phyloP scores from a whole-genome alignment of 2,329 filamentous ascomycete genomes.

The Xylaria sp. region DNA sequence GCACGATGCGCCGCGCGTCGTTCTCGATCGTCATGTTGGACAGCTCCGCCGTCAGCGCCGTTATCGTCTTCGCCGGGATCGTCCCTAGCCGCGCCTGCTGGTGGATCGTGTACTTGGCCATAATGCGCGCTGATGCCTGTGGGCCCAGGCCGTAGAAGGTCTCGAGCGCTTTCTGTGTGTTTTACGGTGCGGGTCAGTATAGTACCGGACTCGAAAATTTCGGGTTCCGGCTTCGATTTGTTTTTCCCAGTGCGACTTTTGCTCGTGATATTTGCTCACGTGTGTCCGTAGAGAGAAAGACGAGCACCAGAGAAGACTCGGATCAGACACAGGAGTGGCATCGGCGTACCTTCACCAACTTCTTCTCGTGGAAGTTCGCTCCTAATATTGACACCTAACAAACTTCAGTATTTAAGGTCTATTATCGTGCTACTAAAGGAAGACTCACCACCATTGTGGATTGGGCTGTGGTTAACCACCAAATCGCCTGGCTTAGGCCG shows the following conservation, averaged over 20 bases:
- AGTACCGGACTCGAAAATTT: slow-evolving; percentile 4
- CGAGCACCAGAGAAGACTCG: slow-evolving; percentile 25
- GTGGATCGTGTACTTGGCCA: slow-evolving; percentile 91
- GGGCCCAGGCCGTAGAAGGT: slow-evolving; percentile 88
- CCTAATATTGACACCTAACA: slow-evolving; percentile 84
- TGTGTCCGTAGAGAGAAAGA: not conserved
- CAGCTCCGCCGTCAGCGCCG: slow-evolving; percentile 84
- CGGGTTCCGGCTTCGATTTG: not conserved
- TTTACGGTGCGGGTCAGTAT: not conserved
- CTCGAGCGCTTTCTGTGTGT: slow-evolving; percentile 74
- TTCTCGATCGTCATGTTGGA: slow-evolving; percentile 95
- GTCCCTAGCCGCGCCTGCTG: slow-evolving; percentile 81
- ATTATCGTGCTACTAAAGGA: not conserved
- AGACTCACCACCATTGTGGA: slow-evolving; percentile 37
- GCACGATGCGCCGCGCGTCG: slow-evolving; percentile 79
- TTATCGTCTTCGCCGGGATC: slow-evolving; percentile 79
- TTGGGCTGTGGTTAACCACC: slow-evolving; percentile 21
- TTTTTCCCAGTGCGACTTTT: not conserved
- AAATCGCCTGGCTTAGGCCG: slow-evolving; percentile 21
- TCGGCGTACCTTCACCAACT: slow-evolving; percentile 78
- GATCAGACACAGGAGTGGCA: slow-evolving; percentile 18
- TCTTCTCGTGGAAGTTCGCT: slow-evolving; percentile 84
- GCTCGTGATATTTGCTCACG: not conserved
- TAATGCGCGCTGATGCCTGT: slow-evolving; percentile 75
- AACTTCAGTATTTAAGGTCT: slow-evolving; percentile 12